Evolutionary conservation across 129 eudicot genomes (phyloP), one percentile per base, ranked within the genome.

Genomic region (Helichrysum umbraculigerum): DNA sequence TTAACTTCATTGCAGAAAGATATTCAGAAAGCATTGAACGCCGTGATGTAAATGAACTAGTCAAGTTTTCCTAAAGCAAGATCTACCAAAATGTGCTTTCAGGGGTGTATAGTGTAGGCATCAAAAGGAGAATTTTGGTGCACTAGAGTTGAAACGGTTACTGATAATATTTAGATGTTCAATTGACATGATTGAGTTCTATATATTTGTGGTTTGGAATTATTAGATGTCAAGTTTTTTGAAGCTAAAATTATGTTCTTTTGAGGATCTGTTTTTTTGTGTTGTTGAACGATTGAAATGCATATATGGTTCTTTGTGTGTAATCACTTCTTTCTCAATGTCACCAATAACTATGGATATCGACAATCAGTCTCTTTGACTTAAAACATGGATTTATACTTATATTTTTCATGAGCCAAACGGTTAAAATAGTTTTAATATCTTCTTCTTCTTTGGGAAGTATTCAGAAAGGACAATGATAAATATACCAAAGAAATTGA

Each of bases 11-110:
- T 83, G 86, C 88, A 92, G 98, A 86, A 44, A 29, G 98, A 89
- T 73, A 89, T 92, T 72, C 50, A 81, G 51, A 92, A 85, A 61
- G 96, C 96, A 4, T 69, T 92, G 82, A 37, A 33, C 33, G 82
- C 67, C 1, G 30, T 65, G 65, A 57, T 64, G 72, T 20, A 30
- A 16, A 37, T 22, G 77, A 57, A 20, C 34, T 6, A 19, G 19
- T 61, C 66, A 25, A 25, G 19, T 47, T 12, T 47, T 47, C 54
- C 5, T 14, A 47, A 47, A 47, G 54, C 54, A 47, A 12, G 17
- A 47, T 47, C 54, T 1, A 47, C 54, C 54, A 14, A 47, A 47
- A 47, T 47, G 54, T 47, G 54, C 17, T 58, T 64, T 79, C 19
- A n/a, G 17, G 50, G 33, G 34, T 11, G 37, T 67, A 39, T 52